Evolutionary conservation across 2,329 filamentous ascomycete species (phyloP).

Genomic region (Zymoseptoria passerinii): DNA sequence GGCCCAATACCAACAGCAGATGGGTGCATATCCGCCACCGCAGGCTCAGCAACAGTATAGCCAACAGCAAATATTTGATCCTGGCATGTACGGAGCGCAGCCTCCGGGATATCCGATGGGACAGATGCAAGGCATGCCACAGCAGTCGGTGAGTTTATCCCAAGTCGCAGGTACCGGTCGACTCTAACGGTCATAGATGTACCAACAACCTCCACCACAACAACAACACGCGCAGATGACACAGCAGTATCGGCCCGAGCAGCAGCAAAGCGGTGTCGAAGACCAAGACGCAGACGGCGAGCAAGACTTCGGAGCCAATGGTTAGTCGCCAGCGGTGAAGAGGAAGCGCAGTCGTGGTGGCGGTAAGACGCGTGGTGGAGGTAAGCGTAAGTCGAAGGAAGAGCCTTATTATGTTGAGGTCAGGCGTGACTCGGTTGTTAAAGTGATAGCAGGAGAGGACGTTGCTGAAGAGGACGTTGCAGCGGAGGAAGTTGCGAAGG

Average conservation of each 20-base stretch:
- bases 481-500: too few species aligned
- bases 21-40: slow-evolving; percentile 75
- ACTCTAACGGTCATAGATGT: slow-evolving; percentile 20
- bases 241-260: slow-evolving; percentile 30
- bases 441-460: not conserved
- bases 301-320: slow-evolving; percentile 31
- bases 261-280: slow-evolving; percentile 30
- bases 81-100: slow-evolving; percentile 61
- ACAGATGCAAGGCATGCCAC: slow-evolving; percentile 27
- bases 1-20: slow-evolving; percentile 64
- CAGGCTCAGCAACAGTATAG: slow-evolving; percentile 72
- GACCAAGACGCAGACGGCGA: slow-evolving; percentile 40
- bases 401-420: not conserved
- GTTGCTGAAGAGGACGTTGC: too few species aligned
- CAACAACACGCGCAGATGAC: slow-evolving; percentile 32
- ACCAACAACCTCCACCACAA: slow-evolving; percentile 12
- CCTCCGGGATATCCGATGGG: slow-evolving; percentile 23
- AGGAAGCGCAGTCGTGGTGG: not conserved
- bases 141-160: slow-evolving; percentile 17
- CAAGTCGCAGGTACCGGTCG: not conserved
- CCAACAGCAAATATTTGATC: slow-evolving; percentile 68
- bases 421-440: not conserved
- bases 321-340: slow-evolving; percentile 8
- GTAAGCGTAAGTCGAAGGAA: not conserved
- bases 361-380: not conserved